These are phyloP conservation scores for Rutidosis leptorrhynchoides DNA, from an alignment of 129 eudicot genomes.

Conservation along the genomic window DNA sequence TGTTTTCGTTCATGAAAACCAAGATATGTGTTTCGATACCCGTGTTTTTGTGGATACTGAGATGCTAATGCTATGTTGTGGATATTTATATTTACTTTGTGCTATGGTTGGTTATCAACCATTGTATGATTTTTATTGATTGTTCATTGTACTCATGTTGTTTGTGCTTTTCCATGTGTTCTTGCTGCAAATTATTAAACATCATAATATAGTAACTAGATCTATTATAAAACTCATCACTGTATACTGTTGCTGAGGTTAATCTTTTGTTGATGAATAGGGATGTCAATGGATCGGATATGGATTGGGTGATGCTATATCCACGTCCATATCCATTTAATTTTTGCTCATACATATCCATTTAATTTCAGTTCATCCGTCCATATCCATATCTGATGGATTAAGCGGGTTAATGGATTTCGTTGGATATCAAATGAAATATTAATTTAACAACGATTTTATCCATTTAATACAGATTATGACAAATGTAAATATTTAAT, in stretches of 20 bases:
- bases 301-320: no score
- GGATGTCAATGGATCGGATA: no score
- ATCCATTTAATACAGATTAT: no score
- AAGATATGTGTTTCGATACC: constrained; percentile 22
- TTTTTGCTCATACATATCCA: no score
- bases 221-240: neutral
- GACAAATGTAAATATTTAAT: no score
- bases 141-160: constrained; percentile 6
- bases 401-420: no score
- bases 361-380: no score
- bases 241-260: neutral
- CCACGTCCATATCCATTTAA: no score
- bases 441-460: no score
- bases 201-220: neutral
- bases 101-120: constrained; percentile 13
- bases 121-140: constrained; percentile 24
- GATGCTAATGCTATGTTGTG: constrained; percentile 24
- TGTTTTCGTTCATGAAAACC: constrained; percentile 20
- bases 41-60: constrained; percentile 26
- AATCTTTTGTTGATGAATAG: no score
- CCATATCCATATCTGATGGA: no score
- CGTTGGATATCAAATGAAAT: no score
- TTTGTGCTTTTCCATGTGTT: neutral
- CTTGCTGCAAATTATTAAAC: constrained; percentile 2
- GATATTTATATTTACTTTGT: constrained; percentile 14